Conservation (phyloP, 164 flowering plant species). For the Piper betle region DNA sequence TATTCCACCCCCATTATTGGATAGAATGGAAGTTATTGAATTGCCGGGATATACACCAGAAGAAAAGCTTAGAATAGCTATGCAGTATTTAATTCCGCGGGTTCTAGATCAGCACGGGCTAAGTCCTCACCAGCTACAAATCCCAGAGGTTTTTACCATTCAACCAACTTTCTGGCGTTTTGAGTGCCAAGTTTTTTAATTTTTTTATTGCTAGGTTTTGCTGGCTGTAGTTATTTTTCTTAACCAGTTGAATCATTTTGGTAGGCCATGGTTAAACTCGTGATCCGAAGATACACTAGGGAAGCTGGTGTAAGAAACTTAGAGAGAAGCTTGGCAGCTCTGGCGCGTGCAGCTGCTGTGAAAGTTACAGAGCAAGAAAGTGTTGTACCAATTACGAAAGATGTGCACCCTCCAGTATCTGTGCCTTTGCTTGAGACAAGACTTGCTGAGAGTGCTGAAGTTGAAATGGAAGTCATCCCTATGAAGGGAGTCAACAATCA, state of each 20-base stretch:
- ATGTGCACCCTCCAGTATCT: conserved; percentile 44
- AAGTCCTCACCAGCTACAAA: conserved; percentile 61
- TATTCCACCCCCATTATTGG: conserved; percentile 90
- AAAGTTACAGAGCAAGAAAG: conserved; percentile 82
- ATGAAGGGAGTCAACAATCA: conserved; percentile 60
- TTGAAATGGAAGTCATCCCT: conserved; percentile 96
- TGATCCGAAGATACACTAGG: conserved; percentile 85
- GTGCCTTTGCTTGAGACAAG: conserved; percentile 67
- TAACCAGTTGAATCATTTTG: conserved; percentile 10
- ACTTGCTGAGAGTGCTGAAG: conserved; percentile 81
- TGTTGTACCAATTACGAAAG: conserved; percentile 51
- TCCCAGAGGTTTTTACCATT: conserved; percentile 62
- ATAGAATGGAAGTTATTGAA: conserved; percentile 98
- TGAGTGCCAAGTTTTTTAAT: no score
- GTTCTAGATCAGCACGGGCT: conserved; percentile 97
- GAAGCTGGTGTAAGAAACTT: conserved; percentile 97
- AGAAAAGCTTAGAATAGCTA: conserved; percentile 87
- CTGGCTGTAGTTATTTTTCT: not conserved
- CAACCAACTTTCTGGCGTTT: not conserved
- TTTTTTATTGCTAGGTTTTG: not conserved
- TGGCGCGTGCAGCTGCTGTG: conserved; percentile 99
- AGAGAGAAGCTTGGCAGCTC: conserved; percentile 89
- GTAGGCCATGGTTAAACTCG: conserved; percentile 77
- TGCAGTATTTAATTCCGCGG: conserved; percentile 81
- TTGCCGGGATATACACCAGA: conserved; percentile 98